phyloP scores from a whole-genome alignment of 805 yeast species.

The Saccharomycopsis babjevae region DNA sequence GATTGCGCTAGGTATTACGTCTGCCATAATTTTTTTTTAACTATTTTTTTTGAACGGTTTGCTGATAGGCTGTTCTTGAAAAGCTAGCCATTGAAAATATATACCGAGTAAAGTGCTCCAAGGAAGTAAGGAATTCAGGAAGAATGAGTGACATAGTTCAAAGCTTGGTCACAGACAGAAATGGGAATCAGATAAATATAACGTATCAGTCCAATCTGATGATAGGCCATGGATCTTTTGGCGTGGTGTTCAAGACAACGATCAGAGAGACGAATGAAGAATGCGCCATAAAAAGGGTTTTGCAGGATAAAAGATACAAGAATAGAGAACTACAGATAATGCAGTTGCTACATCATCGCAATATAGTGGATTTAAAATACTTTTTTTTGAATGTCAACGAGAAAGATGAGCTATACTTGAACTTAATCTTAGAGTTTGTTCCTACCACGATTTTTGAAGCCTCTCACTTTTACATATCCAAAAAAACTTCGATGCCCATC shows the following conservation, averaged over 20 bases:
- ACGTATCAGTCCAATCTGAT: conserved; percentile 76
- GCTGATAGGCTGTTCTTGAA: too few species aligned
- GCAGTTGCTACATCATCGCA: conserved; percentile 79
- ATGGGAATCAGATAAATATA: conserved; percentile 51
- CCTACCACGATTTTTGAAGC: conserved; percentile 96
- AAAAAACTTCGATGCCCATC: conserved; percentile 72
- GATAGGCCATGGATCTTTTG: conserved; percentile 99
- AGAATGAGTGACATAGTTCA: not conserved
- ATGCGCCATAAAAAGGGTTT: conserved; percentile 92
- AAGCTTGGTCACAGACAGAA: conserved; percentile 25
- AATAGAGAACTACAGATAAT: conserved; percentile 92
- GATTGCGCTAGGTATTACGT: too few species aligned
- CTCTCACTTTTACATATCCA: conserved; percentile 70
- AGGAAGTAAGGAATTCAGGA: not conserved
- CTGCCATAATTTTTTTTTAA: too few species aligned
- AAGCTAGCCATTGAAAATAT: too few species aligned
- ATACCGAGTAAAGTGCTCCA: not conserved
- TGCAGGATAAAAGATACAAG: conserved; percentile 90
- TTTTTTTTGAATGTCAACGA: conserved; percentile 72
- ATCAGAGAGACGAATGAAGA: conserved; percentile 62
- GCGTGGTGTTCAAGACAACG: conserved; percentile 88
- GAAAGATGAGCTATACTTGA: conserved; percentile 69
- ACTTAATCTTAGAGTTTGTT: conserved; percentile 80
- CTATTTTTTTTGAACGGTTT: too few species aligned
- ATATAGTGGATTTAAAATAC: conserved; percentile 79